These are phyloP conservation scores for Bolboschoenus planiculmis DNA, from an alignment of 176 grass and related monocot species.

Conservation along the genomic window DNA sequence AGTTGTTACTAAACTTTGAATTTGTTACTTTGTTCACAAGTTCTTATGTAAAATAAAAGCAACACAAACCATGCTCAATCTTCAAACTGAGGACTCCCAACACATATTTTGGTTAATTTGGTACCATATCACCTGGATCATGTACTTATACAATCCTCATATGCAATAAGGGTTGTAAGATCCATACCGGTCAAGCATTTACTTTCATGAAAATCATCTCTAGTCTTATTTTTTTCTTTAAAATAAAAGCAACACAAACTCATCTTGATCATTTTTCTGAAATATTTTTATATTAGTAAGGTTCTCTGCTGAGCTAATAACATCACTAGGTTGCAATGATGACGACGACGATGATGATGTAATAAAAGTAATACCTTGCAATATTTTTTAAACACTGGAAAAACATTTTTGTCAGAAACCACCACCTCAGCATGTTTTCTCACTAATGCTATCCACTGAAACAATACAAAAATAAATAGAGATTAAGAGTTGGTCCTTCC, in stretches of 20 bases:
- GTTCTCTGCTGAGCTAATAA: background rate
- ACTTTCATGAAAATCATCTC: background rate
- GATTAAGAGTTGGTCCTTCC: constrained; percentile 3
- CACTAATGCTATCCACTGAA: constrained; percentile 84
- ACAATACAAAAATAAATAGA: constrained; percentile 22
- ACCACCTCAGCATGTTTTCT: constrained; percentile 72
- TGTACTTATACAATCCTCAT: background rate
- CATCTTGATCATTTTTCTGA: background rate
- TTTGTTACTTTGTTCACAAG: background rate
- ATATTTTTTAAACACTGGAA: constrained; percentile 72
- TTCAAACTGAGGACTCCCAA: background rate
- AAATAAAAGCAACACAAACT: too few species aligned
- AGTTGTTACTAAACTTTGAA: background rate
- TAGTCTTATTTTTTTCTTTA: background rate
- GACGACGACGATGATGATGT: background rate
- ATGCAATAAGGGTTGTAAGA: background rate
- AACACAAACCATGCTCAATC: too few species aligned
- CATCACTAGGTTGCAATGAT: background rate
- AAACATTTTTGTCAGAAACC: constrained; percentile 56
- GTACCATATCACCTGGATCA: background rate
- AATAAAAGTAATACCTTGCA: constrained; percentile 55
- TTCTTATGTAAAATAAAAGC: background rate
- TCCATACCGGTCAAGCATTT: background rate
- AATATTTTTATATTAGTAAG: background rate
- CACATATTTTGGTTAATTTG: background rate